A percentile compares a stretch with the other conserved stretches of the same genome.
Evolutionary conservation across 441 rosid species (phyloP).

Genomic region (Daphne laureola): DNA sequence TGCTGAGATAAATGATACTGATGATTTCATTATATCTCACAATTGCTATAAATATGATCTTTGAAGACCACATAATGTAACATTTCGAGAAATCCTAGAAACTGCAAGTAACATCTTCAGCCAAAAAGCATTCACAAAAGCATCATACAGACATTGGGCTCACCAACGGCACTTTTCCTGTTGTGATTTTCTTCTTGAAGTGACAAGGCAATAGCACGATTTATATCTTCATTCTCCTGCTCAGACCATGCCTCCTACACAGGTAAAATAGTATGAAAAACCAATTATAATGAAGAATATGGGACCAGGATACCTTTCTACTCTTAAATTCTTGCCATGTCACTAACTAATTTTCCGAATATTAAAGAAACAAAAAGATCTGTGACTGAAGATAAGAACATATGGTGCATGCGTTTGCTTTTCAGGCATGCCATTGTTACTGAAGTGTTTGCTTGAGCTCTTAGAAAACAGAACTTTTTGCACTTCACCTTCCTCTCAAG

Average conservation of each 20-base stretch:
- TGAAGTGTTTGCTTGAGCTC: too few species aligned
- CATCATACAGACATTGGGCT: slow-evolving; percentile 25
- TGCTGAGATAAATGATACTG: too few species aligned
- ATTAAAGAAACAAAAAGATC: not conserved
- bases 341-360: not conserved
- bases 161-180: slow-evolving; percentile 37
- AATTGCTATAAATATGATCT: too few species aligned
- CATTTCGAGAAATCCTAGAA: too few species aligned
- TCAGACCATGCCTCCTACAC: slow-evolving; percentile 49
- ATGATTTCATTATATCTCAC: too few species aligned
- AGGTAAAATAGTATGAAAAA: slow-evolving; percentile 11
- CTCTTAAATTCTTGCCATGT: not conserved
- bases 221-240: slow-evolving; percentile 63
- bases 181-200: slow-evolving; percentile 58
- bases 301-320: not conserved
- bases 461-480: too few species aligned
- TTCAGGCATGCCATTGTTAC: too few species aligned
- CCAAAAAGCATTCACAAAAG: slow-evolving; percentile 6
- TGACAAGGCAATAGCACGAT: slow-evolving; percentile 76
- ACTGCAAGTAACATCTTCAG: not conserved
- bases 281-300: slow-evolving; percentile 7
- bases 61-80: too few species aligned
- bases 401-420: too few species aligned
- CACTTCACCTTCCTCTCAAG: too few species aligned
- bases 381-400: too few species aligned